These are phyloP conservation scores for Silene uniflora DNA, from an alignment of 148 eudicot species.

Conservation along the genomic window DNA sequence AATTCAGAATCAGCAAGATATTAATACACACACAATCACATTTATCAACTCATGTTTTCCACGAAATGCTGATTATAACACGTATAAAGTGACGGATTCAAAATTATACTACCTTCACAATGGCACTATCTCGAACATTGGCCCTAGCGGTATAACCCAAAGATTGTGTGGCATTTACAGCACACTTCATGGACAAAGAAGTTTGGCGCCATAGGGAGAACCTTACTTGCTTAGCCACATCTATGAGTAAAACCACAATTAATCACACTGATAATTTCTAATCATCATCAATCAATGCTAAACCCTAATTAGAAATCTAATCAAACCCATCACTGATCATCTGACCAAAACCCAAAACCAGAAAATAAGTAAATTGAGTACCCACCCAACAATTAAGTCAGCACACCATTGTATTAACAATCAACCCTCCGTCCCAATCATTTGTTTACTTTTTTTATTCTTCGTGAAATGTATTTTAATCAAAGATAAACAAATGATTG, in stretches of 20 bases:
- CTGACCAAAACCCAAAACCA: neutral
- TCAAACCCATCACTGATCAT: neutral
- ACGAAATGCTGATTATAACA: neutral
- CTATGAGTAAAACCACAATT: constrained; percentile 18
- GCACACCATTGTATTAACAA: neutral
- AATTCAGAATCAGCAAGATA: constrained; percentile 20
- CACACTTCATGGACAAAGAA: constrained; percentile 25
- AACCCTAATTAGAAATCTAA: neutral
- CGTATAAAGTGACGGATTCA: constrained; percentile 3
- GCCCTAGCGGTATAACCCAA: constrained; percentile 25
- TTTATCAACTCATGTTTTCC: neutral
- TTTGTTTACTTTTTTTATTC: no score
- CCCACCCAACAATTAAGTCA: neutral
- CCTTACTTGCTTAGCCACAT: constrained; percentile 25
- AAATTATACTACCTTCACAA: constrained; percentile 38
- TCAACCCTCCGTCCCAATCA: no score
- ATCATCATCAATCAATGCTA: neutral
- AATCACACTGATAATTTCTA: neutral
- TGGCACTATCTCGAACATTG: constrained; percentile 25
- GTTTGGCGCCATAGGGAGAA: constrained; percentile 27
- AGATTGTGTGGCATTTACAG: constrained; percentile 23
- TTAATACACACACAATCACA: neutral
- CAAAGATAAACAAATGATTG: no score
- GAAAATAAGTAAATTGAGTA: no score
- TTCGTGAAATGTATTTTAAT: no score